Conservation (phyloP, 2,329 filamentous ascomycete species). For the Colletotrichum trifolii region DNA sequence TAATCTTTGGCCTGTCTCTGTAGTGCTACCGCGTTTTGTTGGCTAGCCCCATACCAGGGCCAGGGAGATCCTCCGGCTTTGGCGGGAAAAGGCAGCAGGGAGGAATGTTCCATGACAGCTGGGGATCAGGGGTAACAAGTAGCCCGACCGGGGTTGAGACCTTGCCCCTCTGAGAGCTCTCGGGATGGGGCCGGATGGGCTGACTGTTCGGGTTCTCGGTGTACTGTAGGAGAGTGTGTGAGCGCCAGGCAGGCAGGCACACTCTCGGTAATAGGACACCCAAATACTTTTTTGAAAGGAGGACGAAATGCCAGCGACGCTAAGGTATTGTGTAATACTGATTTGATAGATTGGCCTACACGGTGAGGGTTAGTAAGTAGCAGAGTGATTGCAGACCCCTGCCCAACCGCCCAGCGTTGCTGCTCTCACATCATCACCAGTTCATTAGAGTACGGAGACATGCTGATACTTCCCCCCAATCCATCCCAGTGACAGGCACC, state of each 20-base stretch:
- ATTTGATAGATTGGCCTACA: too few species aligned
- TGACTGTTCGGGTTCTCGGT: slow-evolving; percentile 29
- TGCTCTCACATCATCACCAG: too few species aligned
- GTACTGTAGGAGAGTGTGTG: neutral
- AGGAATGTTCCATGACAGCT: slow-evolving; percentile 37
- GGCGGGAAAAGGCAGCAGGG: slow-evolving; percentile 25
- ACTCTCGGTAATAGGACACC: neutral
- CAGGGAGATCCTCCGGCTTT: slow-evolving; percentile 29
- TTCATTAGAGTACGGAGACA: too few species aligned
- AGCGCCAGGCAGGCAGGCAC: slow-evolving; percentile 10
- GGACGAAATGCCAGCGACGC: too few species aligned
- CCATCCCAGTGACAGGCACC: too few species aligned
- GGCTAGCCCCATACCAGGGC: slow-evolving; percentile 33
- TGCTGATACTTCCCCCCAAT: too few species aligned
- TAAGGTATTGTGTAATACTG: too few species aligned
- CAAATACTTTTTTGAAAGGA: too few species aligned
- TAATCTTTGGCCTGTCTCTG: neutral
- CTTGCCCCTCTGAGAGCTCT: slow-evolving; percentile 29
- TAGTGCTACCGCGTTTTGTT: slow-evolving; percentile 14
- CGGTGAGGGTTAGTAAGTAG: too few species aligned
- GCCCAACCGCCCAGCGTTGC: too few species aligned
- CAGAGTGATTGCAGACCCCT: too few species aligned
- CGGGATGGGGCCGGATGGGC: slow-evolving; percentile 22
- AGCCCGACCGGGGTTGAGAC: slow-evolving; percentile 19
- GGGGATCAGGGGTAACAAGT: slow-evolving; percentile 15